Conservation (phyloP, 805 yeast genomes). For the Candida nonsorbophila region DNA sequence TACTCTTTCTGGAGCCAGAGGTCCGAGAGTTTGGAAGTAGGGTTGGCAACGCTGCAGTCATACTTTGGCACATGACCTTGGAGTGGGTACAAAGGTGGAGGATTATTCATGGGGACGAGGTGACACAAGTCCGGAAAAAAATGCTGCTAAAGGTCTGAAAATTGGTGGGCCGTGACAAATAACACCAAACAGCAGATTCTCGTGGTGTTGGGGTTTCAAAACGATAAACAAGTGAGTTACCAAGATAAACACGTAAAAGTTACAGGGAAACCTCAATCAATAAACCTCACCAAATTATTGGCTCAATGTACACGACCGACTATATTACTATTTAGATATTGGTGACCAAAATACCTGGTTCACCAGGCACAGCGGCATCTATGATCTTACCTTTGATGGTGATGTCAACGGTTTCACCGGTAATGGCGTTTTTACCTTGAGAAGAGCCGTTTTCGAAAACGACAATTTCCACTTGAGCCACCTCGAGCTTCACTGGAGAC, state of each 20-base stretch:
- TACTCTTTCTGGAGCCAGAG: conserved; percentile 25
- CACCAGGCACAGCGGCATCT: conserved; percentile 87
- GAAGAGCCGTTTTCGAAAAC: conserved; percentile 58
- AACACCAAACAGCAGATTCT: no score
- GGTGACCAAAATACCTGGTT: conserved; percentile 77
- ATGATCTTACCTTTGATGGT: conserved; percentile 61
- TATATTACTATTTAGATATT: no score
- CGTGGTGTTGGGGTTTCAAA: no score
- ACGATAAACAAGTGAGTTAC: no score
- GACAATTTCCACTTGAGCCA: conserved; percentile 56
- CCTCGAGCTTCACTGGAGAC: conserved; percentile 53
- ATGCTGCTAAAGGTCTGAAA: no score
- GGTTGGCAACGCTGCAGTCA: conserved; percentile 26
- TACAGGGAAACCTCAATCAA: no score
- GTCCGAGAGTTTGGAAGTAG: conserved; percentile 26
- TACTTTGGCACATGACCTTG: conserved; percentile 19
- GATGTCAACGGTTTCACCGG: conserved; percentile 67
- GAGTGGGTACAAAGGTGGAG: conserved; percentile 31
- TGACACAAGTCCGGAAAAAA: no score
- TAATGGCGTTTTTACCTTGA: conserved; percentile 57
- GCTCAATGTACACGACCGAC: no score
- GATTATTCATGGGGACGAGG: no score
- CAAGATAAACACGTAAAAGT: no score
- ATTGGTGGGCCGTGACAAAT: no score
- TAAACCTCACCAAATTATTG: no score